Evolutionary conservation across 441 rosid genomes (phyloP), one percentile per base, ranked within the genome.

Genomic region (Corymbia calophylla): DNA sequence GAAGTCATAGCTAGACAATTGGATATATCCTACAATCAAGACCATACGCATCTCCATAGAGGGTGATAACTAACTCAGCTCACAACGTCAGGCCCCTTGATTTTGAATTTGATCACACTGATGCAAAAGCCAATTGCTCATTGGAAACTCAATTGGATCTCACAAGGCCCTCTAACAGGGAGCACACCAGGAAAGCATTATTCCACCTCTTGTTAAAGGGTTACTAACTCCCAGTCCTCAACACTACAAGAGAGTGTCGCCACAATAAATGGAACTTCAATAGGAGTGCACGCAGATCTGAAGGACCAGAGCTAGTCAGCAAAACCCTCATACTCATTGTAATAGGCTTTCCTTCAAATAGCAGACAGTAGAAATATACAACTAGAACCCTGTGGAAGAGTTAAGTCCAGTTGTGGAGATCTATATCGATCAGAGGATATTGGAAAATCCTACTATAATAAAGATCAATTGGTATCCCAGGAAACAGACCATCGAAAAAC

Each of bases 401-500:
- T 77, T 44, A 44, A 77, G 84, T 77, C 10, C 3, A 77, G 51
- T 44, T 44, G n/a, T 44, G 84, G 84, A 44, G 84, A 44, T 77
- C 84, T 77, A 77, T 44, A 77, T 68, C 58, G 85, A 17, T 56
- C 35, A 89, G 89, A 87, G 81, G 85, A 90, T 56, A 88, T 85
- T 88, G 73, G 88, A 73, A 88, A 77, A 86, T 88, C 90, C 91
- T 88, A 91, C 77, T 91, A 90, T 91, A 91, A 87, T 88, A 88
- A 70, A 90, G 66, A 82, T 87, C 88, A 88, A 87, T 87, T 89
- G 89, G 44, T 86, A 58, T 60, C 66, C 87, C 80, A 54, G 88
- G 73, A 89, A 35, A 88, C 88, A 90, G 82, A 77, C 89, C 86
- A 89, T 70, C 88, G 88, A 68, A 92, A 58, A 90, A 87, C 90